Evolutionary conservation across 495 filamentous ascomycete species (phyloP), one percentile per base, ranked within the genome.

Genomic region (Trichoderma gamsii): DNA sequence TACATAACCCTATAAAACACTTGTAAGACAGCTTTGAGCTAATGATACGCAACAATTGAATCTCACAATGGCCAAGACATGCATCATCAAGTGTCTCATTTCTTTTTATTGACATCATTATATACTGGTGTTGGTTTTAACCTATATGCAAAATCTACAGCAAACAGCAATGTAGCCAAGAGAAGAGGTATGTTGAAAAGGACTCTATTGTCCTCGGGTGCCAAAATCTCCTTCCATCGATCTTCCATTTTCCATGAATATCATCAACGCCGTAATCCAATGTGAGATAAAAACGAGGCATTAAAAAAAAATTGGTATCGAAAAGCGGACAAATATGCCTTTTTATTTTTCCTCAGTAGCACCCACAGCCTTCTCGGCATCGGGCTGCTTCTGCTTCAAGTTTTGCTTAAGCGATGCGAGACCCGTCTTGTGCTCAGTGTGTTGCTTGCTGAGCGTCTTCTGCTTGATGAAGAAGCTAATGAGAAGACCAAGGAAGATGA

Each of bases 361-460:
- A 43, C 11, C 32, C 43, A 41, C 44, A 8, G 69, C 69, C 65
- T 65, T 69, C 56, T 71, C 70, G 21, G 65, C 67, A 21, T 71
- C 67, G 16, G 41, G 68, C 38, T 70, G 63, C 56, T 56, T 77
- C 83, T 41, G 67, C 72, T 27, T 43, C 0, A 23, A 38, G 23
- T 63, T 23, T 13, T 52, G 25, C 59, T 49, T 63, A 35, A 83
- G 76, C n/a, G 72, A 76, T 15, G 82, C 79, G 63, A 91, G 74
- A 8, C 89, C 89, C 0, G 87, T 90, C 76, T 86, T 88, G 41
- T 85, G 80, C 67, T 88, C 78, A 1, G 85, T 78, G 67, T 90
- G 87, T 25, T 83, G 77, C 72, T 83, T 84, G 73, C 80, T 89
- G 56, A 92, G 76, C 69, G 75, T 83, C 51, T 79, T 78, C 27